Percentiles rank a stretch among this genome's conserved stretches.
Conservation (phyloP, 441 rosid genomes). For the Mallotus repandus region DNA sequence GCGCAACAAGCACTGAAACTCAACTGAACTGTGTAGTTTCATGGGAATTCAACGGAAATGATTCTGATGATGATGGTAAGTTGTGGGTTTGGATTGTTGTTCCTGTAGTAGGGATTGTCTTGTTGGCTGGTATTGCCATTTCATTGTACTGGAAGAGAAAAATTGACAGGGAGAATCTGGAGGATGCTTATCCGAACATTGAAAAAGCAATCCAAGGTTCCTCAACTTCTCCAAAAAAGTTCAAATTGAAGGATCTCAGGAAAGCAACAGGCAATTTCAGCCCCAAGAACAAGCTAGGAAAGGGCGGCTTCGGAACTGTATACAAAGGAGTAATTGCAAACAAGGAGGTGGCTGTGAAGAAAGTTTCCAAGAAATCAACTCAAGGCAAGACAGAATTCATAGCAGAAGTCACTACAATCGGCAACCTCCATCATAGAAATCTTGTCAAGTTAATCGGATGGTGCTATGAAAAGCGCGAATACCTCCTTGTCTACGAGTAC, state of each 20-base stretch:
- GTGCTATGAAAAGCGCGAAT: constrained; percentile 59
- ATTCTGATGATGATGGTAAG: constrained; percentile 23
- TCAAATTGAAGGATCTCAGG: constrained; percentile 48
- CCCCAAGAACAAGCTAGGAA: constrained; percentile 55
- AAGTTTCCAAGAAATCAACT: constrained; percentile 49
- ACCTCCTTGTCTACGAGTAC: constrained; percentile 63
- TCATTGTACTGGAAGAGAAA: constrained; percentile 32
- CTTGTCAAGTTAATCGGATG: constrained; percentile 70
- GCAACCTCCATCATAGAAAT: constrained; percentile 60
- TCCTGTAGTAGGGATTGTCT: constrained; percentile 19
- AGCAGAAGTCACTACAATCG: constrained; percentile 71
- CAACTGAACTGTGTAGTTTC: constrained; percentile 55
- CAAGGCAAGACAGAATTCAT: constrained; percentile 80
- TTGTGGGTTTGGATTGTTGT: constrained; percentile 39
- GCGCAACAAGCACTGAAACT: constrained; percentile 50
- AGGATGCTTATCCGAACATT: constrained; percentile 36
- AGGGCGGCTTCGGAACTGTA: constrained; percentile 78
- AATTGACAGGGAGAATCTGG: constrained; percentile 16
- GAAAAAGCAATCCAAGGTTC: constrained; percentile 50
- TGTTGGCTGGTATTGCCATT: constrained; percentile 1
- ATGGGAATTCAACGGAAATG: constrained; percentile 43
- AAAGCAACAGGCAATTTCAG: constrained; percentile 57
- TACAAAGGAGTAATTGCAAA: constrained; percentile 52
- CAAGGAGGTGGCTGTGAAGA: constrained; percentile 63
- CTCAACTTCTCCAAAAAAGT: constrained; percentile 50